Evolutionary conservation across 75 land plant genomes (phyloP), one percentile per base, ranked within the genome.

Genomic region (Cryptomeria japonica): DNA sequence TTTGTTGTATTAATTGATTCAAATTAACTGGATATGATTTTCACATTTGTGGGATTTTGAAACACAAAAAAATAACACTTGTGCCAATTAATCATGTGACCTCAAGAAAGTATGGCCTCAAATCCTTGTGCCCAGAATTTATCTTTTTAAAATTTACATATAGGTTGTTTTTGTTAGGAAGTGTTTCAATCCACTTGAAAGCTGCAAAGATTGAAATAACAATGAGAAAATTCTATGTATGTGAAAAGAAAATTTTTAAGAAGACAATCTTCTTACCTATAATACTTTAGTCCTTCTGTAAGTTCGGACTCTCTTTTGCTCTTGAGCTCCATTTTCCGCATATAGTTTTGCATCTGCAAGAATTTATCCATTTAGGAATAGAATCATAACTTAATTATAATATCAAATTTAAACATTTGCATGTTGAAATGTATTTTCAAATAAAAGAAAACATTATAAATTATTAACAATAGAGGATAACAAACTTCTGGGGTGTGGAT

Each of bases 311-410:
- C 95, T 82, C 99, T 90, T 51, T 89, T 92, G 70, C 93, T 88
- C 92, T 97, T 97, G 87, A 94, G 94, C 89, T 97, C 95, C 92
- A 88, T 92, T 68, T 95, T 96, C 83, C 94, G 93, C 86, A 90
- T 18, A 88, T 91, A 94, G 82, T 98, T 98, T 92, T 97, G 95
- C 89, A 98, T 89, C 99, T 97, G 93, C 37, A 85, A 56, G 28
- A 39, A 80, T n/a, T 80, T 82, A 10, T 87, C 49, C 87, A 85
- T 18, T 31, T 38, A 42, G 37, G 88, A 42, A 41, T 47, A 64
- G 28, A 18, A 41, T 46, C 32, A 28, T 82, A 44, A 44, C 46
- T 82, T 15, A 82, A 82, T 22, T 80, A 42, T 13, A 82, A 22
- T 44, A 87, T 12, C 32, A 44, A 19, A 41, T 22, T 22, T 11